Evolutionary conservation across 345 rosid species (phyloP).

Genomic region (Pseudoturritis turrita): DNA sequence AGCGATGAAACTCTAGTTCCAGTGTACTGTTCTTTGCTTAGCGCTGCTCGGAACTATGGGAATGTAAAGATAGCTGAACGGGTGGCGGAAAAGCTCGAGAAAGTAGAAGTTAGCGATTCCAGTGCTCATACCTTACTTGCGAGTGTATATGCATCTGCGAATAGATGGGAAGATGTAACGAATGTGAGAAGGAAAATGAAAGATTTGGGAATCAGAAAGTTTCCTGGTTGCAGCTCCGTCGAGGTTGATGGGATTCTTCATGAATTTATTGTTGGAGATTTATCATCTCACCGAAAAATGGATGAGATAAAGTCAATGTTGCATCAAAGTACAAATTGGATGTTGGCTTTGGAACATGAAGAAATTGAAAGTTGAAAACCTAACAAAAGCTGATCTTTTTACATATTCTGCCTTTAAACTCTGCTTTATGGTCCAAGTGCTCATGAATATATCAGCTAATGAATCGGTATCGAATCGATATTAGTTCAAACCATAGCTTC

Average conservation of each 20-base stretch:
- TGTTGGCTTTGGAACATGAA: slow-evolving; percentile 25
- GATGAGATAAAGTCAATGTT: slow-evolving; percentile 38
- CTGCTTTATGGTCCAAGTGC: background rate
- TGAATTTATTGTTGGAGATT: slow-evolving; percentile 51
- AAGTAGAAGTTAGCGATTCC: slow-evolving; percentile 48
- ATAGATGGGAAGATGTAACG: slow-evolving; percentile 73
- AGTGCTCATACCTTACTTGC: slow-evolving; percentile 62
- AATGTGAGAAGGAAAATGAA: slow-evolving; percentile 70
- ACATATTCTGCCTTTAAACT: background rate
- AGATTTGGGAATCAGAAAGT: slow-evolving; percentile 58
- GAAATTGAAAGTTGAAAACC: background rate
- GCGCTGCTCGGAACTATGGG: slow-evolving; percentile 62
- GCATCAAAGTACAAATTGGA: slow-evolving; percentile 28
- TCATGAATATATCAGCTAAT: background rate
- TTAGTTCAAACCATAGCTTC: background rate
- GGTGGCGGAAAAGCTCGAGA: slow-evolving; percentile 42
- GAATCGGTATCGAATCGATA: background rate
- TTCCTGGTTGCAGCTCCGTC: slow-evolving; percentile 75
- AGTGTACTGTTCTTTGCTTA: slow-evolving; percentile 63
- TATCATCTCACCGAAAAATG: slow-evolving; percentile 34
- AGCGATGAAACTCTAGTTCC: slow-evolving; percentile 38
- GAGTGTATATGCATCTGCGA: slow-evolving; percentile 56
- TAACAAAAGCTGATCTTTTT: background rate
- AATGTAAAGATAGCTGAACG: slow-evolving; percentile 60
- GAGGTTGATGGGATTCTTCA: slow-evolving; percentile 46